Evolutionary conservation across 148 eudicot species (phyloP).

Genomic region (Nepenthes gracilis): DNA sequence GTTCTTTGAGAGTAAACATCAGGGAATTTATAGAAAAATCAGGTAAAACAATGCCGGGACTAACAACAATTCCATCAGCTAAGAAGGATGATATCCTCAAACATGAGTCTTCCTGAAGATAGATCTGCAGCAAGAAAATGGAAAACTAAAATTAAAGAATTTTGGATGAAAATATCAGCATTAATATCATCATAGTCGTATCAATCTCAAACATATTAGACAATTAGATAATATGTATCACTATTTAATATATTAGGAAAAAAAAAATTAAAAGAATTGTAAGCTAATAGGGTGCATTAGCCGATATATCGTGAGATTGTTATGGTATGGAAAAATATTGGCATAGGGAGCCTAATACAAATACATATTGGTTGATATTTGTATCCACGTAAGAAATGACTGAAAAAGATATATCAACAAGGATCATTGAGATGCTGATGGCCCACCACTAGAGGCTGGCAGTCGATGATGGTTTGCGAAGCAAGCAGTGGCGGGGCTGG

Average conservation of each 20-base stretch:
- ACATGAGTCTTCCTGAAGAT: slow-evolving; percentile 96
- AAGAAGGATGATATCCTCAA: slow-evolving; percentile 82
- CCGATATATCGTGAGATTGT: too few relatives aligned
- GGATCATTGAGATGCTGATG: slow-evolving; percentile 5
- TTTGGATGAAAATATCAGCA: too few relatives aligned
- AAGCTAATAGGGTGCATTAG: too few relatives aligned
- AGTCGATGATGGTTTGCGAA: slow-evolving; percentile 62
- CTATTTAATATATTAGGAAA: too few relatives aligned
- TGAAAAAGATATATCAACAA: not conserved
- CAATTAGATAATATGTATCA: too few relatives aligned
- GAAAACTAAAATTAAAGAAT: not conserved
- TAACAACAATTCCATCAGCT: slow-evolving; percentile 77
- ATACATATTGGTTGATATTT: too few relatives aligned
- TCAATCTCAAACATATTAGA: too few relatives aligned
- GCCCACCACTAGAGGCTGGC: slow-evolving; percentile 79
- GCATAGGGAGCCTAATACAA: too few relatives aligned
- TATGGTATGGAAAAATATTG: too few relatives aligned
- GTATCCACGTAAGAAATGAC: not conserved
- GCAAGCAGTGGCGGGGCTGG: slow-evolving; percentile 78
- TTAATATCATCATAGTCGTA: too few relatives aligned
- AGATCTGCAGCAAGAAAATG: slow-evolving; percentile 40
- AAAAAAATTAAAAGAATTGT: too few relatives aligned
- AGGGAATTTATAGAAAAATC: slow-evolving; percentile 70
- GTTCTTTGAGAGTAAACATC: slow-evolving; percentile 43
- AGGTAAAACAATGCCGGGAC: slow-evolving; percentile 48